These are phyloP conservation scores for Penicillium psychrofluorescens DNA, from an alignment of 495 filamentous ascomycete genomes.

Conservation along the genomic window DNA sequence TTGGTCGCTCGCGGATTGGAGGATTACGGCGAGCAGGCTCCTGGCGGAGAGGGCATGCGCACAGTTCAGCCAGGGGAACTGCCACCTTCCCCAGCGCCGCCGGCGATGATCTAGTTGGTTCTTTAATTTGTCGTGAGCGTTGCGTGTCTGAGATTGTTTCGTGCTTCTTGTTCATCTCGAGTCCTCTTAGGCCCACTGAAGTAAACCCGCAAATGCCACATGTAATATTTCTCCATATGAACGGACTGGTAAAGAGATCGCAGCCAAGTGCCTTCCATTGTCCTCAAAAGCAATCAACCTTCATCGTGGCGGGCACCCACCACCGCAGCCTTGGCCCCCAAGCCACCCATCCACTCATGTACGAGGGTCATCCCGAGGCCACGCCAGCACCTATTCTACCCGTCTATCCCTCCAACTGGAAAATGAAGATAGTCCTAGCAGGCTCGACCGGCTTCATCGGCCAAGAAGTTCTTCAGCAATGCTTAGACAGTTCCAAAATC, in stretches of 20 bases:
- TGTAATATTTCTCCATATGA: too few relatives aligned
- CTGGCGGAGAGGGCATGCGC: constrained; percentile 2
- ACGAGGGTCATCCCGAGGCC: too few relatives aligned
- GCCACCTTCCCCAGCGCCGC: constrained; percentile 1
- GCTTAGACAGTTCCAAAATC: constrained; percentile 34
- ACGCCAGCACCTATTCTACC: too few relatives aligned
- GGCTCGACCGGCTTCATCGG: constrained; percentile 49
- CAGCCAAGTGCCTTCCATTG: too few relatives aligned
- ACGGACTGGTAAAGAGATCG: too few relatives aligned
- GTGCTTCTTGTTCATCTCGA: not conserved
- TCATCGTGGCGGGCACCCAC: too few relatives aligned
- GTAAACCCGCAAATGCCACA: too few relatives aligned
- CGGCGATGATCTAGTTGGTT: not conserved
- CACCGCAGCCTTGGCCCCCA: too few relatives aligned
- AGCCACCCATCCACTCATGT: too few relatives aligned
- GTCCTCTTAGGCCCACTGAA: too few relatives aligned
- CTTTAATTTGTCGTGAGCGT: too few relatives aligned
- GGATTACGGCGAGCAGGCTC: constrained; percentile 15
- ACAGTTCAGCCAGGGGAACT: constrained; percentile 19
- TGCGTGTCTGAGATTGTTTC: not conserved
- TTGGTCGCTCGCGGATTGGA: constrained; percentile 46
- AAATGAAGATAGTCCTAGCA: constrained; percentile 46
- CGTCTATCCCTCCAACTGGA: not conserved
- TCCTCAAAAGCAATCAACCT: too few relatives aligned
- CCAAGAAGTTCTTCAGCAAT: constrained; percentile 37